Conservation (phyloP, 495 filamentous ascomycete genomes). For the Thozetella sp. region DNA sequence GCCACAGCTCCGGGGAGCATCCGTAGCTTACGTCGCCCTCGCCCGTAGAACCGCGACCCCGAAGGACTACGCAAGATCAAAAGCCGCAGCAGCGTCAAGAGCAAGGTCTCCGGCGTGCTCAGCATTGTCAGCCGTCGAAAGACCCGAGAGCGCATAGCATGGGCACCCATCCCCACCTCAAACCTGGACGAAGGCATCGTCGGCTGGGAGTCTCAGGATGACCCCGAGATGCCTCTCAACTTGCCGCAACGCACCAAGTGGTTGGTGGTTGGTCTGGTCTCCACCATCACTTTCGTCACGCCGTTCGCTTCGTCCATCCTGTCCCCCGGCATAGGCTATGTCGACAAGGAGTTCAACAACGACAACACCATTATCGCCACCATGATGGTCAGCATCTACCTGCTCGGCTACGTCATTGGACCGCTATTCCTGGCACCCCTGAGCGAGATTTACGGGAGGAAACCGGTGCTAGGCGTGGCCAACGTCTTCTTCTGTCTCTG, state of each 20-base stretch:
- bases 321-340: constrained; percentile 56
- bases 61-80: constrained; percentile 9
- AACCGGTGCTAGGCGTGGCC: constrained; percentile 58
- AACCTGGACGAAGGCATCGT: constrained; percentile 49
- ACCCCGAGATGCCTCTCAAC: constrained; percentile 75
- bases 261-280: constrained; percentile 57
- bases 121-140: constrained; percentile 14
- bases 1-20: not conserved
- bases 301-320: constrained; percentile 69
- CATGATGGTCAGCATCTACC: constrained; percentile 43
- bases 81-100: constrained; percentile 16
- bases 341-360: constrained; percentile 55
- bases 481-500: constrained; percentile 71
- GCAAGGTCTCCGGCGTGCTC: constrained; percentile 19
- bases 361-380: constrained; percentile 30
- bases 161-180: constrained; percentile 34
- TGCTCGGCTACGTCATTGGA: constrained; percentile 44
- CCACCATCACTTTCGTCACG: constrained; percentile 58
- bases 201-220: constrained; percentile 64
- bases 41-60: constrained; percentile 1
- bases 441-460: constrained; percentile 74
- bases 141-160: constrained; percentile 19
- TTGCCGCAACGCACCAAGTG: constrained; percentile 66
- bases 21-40: not conserved
- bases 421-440: constrained; percentile 65